These are phyloP conservation scores for Cystobasidium sp. DNA, from an alignment of 1,284 basidiomycete species.

Conservation along the genomic window DNA sequence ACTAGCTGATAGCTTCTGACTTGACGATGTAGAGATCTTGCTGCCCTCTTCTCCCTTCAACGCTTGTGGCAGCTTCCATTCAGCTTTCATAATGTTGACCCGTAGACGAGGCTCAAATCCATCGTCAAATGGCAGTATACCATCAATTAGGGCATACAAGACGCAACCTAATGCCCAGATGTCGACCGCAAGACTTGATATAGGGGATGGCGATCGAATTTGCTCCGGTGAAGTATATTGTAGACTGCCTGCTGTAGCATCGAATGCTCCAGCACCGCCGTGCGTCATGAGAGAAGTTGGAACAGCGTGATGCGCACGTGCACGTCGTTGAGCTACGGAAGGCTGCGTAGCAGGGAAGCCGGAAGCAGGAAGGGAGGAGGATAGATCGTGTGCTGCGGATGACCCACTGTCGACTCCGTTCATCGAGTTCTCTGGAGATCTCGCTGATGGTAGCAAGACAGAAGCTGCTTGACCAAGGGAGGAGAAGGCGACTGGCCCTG, in stretches of 20 bases:
- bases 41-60: constrained; percentile 6
- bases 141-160: constrained; percentile 79
- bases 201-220: constrained; percentile 61
- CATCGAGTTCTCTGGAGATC: not conserved
- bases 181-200: constrained; percentile 67
- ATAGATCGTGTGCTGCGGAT: not conserved
- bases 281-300: constrained; percentile 23
- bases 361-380: constrained; percentile 22
- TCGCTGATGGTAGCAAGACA: constrained; percentile 4
- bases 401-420: not conserved
- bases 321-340: constrained; percentile 9
- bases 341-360: constrained; percentile 11
- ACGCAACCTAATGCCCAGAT: constrained; percentile 92
- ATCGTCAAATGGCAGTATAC: constrained; percentile 80
- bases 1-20: not conserved
- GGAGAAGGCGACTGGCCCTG: constrained; percentile 1
- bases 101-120: constrained; percentile 85
- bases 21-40: not conserved
- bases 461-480: constrained; percentile 38
- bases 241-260: constrained; percentile 72
- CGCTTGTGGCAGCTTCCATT: constrained; percentile 59
- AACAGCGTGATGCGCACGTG: constrained; percentile 24
- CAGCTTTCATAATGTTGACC: constrained; percentile 85
- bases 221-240: constrained; percentile 86
- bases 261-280: constrained; percentile 15